Conservation (phyloP, 257 asterid genomes). For the Apocynum venetum region DNA sequence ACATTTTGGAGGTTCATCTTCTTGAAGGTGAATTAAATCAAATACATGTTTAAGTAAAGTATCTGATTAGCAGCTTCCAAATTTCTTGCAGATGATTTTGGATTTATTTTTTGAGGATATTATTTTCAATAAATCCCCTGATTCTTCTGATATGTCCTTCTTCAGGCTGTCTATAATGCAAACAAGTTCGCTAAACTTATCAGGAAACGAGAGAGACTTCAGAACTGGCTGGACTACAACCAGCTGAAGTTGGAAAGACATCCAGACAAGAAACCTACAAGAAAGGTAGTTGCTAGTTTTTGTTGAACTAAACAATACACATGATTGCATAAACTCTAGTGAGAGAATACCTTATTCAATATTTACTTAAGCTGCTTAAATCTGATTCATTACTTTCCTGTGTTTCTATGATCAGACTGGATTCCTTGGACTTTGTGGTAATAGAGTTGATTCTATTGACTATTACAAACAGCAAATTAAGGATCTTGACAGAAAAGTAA, state of each 20-base stretch:
- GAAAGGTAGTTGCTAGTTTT: constrained; percentile 42
- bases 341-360: background rate
- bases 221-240: constrained; percentile 91
- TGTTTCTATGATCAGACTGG: constrained; percentile 55
- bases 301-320: background rate
- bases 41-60: background rate
- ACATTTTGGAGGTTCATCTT: background rate
- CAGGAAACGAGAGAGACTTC: constrained; percentile 63
- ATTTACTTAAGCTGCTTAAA: background rate
- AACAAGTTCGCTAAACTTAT: constrained; percentile 79
- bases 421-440: constrained; percentile 81
- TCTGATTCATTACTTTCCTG: background rate
- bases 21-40: background rate
- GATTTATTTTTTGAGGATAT: background rate
- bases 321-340: background rate
- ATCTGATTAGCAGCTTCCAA: background rate
- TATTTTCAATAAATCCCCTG: background rate
- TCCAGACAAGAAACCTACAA: constrained; percentile 79
- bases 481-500: constrained; percentile 62
- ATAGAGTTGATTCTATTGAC: constrained; percentile 76
- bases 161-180: constrained; percentile 85
- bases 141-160: constrained; percentile 14
- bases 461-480: constrained; percentile 58
- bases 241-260: constrained; percentile 86
- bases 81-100: background rate